Percentiles rank a stretch among this genome's conserved stretches.
phyloP scores from a whole-genome alignment of 2,329 filamentous ascomycete genomes.

The Phaeosphaeriaceae sp. region DNA sequence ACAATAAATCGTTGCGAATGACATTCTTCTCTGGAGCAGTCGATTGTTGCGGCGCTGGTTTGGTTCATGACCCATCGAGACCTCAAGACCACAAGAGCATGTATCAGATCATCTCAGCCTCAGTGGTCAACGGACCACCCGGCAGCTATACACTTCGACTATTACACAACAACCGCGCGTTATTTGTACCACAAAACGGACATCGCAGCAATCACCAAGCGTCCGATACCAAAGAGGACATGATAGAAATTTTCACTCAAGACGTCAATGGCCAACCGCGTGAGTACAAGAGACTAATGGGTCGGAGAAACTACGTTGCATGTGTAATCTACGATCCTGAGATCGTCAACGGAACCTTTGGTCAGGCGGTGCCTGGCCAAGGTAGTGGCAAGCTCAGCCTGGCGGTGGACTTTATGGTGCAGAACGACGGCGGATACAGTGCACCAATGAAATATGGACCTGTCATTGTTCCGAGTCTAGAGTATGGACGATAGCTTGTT shows the following conservation, averaged over 20 bases:
- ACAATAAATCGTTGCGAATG: conserved; percentile 95
- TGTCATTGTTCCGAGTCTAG: conserved; percentile 81
- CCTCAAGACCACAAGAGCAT: conserved; percentile 97
- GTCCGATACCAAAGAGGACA: conserved; percentile 96
- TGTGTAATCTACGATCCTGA: conserved; percentile 95
- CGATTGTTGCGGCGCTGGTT: conserved; percentile 87
- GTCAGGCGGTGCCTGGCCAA: conserved; percentile 47
- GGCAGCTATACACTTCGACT: conserved; percentile 87
- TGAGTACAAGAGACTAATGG: conserved; percentile 92
- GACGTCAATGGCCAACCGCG: conserved; percentile 84
- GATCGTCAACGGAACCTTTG: conserved; percentile 61
- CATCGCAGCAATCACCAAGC: conserved; percentile 70
- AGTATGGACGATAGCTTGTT: conserved; percentile 53
- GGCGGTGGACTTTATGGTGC: conserved; percentile 95
- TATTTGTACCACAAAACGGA: conserved; percentile 93
- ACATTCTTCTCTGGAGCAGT: conserved; percentile 95
- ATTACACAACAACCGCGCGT: conserved; percentile 90
- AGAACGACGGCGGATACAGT: conserved; percentile 82
- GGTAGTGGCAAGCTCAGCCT: conserved; percentile 70
- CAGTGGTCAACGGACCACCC: conserved; percentile 88
- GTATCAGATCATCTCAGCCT: conserved; percentile 95
- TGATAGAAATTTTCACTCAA: conserved; percentile 99
- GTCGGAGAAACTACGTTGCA: conserved; percentile 87
- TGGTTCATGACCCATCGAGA: conserved; percentile 91
- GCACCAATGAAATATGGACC: conserved; percentile 94